Evolutionary conservation across 805 yeast genomes (phyloP), one percentile per base, ranked within the genome.

Genomic region (Candida andamanensis): DNA sequence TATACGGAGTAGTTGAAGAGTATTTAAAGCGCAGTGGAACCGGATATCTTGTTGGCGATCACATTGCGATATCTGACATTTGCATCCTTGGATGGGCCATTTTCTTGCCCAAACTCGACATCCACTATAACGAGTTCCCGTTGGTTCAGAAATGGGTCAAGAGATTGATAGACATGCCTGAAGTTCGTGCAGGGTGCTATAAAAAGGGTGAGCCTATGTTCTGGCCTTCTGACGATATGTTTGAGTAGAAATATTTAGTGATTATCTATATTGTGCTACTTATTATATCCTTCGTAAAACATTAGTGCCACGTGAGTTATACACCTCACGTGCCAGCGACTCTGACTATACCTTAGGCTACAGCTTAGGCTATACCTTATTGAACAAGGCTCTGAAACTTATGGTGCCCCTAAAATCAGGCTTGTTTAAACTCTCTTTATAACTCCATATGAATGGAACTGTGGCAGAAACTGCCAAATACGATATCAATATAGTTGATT

Each of bases 1-100:
- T 78, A 26, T 68, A 65, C 40, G 68, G 73, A 6, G 83, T 78
- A 19, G 52, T 67, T 39, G 80, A 78, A 42, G 60, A 55, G 24
- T 67, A 72, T 48, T 57, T 78, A 44, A 54, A 56, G 25, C 54
- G 65, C 32, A 76, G 69, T 45, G 56, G 58, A 19, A 52, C 54
- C 17, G 80, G 80, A 2, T 81, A 57, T 55, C 56, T 79, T 16
- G 84, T 76, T 31, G 82, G 84, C 26, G 72, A 72, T 40, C 74
- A 70, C 31, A 46, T 78, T 29, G 61, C 78, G 10, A 66, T 75
- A 41, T 83, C 83, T 4, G 90, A 81, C 51, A 52, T 76, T 27
- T 62, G 65, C 8, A 50, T 64, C 4, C 63, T 54, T 39, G 65
- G 74, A 2, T 76, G 81, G 82, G 57, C 53, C 18, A 24, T 23